Evolutionary conservation across 106 monocot genomes (phyloP).

Genomic region (Apostasia ramifera): DNA sequence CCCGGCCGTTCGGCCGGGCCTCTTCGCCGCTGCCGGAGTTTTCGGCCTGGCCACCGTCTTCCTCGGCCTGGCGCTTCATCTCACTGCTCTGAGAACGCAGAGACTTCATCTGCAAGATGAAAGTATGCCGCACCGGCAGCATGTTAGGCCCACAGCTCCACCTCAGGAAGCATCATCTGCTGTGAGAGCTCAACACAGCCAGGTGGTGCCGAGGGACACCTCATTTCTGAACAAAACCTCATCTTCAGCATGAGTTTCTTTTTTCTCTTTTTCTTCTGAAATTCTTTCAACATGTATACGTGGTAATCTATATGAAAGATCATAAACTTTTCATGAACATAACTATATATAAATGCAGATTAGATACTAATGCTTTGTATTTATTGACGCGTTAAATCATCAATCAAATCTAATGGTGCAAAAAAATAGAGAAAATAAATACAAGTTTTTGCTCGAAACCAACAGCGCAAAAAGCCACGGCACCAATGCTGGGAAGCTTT

Average conservation of each 20-base stretch:
- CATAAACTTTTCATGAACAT: background rate
- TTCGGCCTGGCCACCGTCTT: slow-evolving; percentile 66
- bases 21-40: slow-evolving; percentile 73
- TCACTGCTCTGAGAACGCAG: slow-evolving; percentile 54
- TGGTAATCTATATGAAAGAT: background rate
- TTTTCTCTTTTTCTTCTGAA: background rate
- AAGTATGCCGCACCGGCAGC: background rate
- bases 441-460: too few species aligned
- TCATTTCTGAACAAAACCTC: slow-evolving; percentile 5
- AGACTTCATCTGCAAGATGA: slow-evolving; percentile 29
- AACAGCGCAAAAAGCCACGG: too few species aligned
- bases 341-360: background rate
- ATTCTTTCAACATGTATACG: background rate
- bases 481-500: too few species aligned
- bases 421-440: too few species aligned
- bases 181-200: slow-evolving; percentile 2
- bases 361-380: too few species aligned
- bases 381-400: too few species aligned
- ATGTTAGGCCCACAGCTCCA: slow-evolving; percentile 1
- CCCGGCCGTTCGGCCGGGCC: slow-evolving; percentile 39
- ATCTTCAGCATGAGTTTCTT: slow-evolving; percentile 9
- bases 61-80: slow-evolving; percentile 63
- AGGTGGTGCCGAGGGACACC: background rate
- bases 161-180: background rate
- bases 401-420: too few species aligned